Base-by-base conservation (phyloP, 257 asterid species). In the Fraxinus anomala region DNA sequence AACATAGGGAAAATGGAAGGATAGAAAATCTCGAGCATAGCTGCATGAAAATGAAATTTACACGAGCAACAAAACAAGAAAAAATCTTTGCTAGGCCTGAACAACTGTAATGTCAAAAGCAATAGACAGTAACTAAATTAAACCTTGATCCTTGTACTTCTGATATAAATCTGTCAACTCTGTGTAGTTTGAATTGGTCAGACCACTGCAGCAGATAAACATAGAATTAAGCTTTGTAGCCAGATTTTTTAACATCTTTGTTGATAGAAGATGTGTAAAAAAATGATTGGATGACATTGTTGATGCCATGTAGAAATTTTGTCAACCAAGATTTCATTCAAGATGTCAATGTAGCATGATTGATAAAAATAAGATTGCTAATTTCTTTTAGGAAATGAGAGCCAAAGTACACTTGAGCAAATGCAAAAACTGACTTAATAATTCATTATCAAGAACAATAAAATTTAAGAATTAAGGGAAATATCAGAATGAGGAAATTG, bases 61-160 rank as follows among this genome's bases (percentile, higher is more conserved):
- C 47, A 51, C 8, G 33, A 24, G 4, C 47, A 0, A 11, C 59
- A 12, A 24, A 44, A 63, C 6, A 63, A 11, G 31, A 26, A 26
- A 24, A 12, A 26, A 44, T 4, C 36, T 67, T 39, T 42, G 66
- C 73, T 14, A 59, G 7, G 14, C 33, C 74, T 21, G 23, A 77
- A 72, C 36, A 28, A 44, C 28, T 4, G 42, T 3, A 56, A 16
- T 6, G 14, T 63, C 7, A 9, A 31, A 73, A 70, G 21, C 34
- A 71, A 23, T 61, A 8, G 33, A 68, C 13, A 56, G n/a, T 76
- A 74, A 56, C 21, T 1, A 71, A 44, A 71, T 70, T 87, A 30
- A 71, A 92, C 97, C 98, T 93, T 93, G 84, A 70, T 89, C 91
- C 94, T 92, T 95, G 89, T 93, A 93, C 40, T 88, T 85, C 78